Evolutionary conservation across 2,329 filamentous ascomycete genomes (phyloP).

Genomic region (Lasiodiplodia hormozganensis): DNA sequence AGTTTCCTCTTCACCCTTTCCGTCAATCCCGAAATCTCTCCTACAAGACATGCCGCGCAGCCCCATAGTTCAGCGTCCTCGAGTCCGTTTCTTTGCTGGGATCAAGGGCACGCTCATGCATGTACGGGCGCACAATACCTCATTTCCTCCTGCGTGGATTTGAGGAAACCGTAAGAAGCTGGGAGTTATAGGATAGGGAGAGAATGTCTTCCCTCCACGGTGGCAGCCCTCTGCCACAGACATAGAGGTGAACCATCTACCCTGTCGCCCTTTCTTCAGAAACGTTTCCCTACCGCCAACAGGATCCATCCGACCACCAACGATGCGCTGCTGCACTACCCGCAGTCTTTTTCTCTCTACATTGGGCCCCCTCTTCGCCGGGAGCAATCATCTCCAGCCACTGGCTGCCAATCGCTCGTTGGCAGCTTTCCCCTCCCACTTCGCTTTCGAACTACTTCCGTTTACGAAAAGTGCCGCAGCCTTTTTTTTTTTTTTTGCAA

Average conservation of each 20-base stretch:
- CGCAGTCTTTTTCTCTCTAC: background rate
- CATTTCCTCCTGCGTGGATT: background rate
- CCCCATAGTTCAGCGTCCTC: background rate
- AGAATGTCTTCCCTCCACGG: background rate
- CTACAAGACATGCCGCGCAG: background rate
- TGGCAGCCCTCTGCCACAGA: background rate
- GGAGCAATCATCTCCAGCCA: no score
- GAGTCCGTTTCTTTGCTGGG: background rate
- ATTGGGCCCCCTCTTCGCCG: no score
- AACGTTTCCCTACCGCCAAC: background rate
- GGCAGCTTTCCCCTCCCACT: no score
- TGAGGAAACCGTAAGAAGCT: background rate
- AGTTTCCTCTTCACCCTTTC: background rate
- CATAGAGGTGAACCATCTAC: no score
- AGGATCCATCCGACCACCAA: no score
- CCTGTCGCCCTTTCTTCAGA: background rate
- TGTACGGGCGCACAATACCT: conserved; percentile 20
- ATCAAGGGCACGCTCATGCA: background rate
- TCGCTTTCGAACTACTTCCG: no score
- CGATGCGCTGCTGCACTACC: no score
- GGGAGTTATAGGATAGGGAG: background rate
- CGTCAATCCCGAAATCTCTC: background rate
- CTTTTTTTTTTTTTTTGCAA: no score
- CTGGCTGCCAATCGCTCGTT: no score
- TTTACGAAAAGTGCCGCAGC: no score